Conservation (phyloP, 2,329 filamentous ascomycete species). For the Sporothrix dimorphospora region DNA sequence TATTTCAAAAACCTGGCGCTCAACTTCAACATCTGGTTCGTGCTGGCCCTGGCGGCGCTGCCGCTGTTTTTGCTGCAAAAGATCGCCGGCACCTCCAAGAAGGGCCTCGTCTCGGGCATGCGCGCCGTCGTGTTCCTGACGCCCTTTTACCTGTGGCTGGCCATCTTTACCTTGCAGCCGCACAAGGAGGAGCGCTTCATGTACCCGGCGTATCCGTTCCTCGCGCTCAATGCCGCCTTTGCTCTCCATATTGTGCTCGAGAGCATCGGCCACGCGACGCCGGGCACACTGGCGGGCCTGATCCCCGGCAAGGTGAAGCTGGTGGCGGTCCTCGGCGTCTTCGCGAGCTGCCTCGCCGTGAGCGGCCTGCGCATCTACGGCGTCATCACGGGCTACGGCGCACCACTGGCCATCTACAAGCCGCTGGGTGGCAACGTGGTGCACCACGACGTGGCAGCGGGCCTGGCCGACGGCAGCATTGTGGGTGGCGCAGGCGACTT, state of each 20-base stretch:
- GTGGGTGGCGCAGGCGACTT: slow-evolving; percentile 65
- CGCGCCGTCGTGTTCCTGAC: slow-evolving; percentile 76
- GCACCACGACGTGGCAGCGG: neutral
- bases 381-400: slow-evolving; percentile 78
- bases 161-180: slow-evolving; percentile 86
- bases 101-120: slow-evolving; percentile 69
- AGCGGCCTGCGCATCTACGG: slow-evolving; percentile 75
- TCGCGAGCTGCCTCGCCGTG: slow-evolving; percentile 41
- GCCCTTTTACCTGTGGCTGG: slow-evolving; percentile 94
- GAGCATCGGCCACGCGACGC: slow-evolving; percentile 71
- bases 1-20: slow-evolving; percentile 88
- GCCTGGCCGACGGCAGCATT: slow-evolving; percentile 42
- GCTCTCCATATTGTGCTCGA: slow-evolving; percentile 79
- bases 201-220: slow-evolving; percentile 92
- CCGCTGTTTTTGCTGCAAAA: slow-evolving; percentile 79
- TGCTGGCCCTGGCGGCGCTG: slow-evolving; percentile 73
- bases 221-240: slow-evolving; percentile 86
- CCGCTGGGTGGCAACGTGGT: slow-evolving; percentile 61
- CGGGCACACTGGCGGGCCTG: slow-evolving; percentile 67
- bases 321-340: slow-evolving; percentile 51
- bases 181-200: slow-evolving; percentile 99
- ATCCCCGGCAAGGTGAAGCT: slow-evolving; percentile 79
- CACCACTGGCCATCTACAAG: slow-evolving; percentile 72
- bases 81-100: slow-evolving; percentile 60
- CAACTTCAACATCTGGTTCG: slow-evolving; percentile 96